Evolutionary conservation across 2,329 filamentous ascomycete species (phyloP).

Genomic region (Penicillium sp.): DNA sequence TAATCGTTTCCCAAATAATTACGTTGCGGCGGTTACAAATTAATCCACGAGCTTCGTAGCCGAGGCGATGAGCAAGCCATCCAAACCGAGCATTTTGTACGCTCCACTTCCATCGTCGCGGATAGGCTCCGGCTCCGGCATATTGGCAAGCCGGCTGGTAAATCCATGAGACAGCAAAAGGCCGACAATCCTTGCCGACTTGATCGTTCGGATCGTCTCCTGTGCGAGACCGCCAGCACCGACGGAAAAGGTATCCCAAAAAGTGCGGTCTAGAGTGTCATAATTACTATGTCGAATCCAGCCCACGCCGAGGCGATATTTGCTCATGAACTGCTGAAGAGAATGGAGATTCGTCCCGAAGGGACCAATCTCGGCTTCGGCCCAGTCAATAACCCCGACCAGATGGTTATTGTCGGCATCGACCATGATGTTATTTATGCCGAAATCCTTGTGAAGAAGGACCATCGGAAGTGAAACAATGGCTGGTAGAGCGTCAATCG

Average conservation of each 20-base stretch:
- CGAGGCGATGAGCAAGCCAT: conserved; percentile 38
- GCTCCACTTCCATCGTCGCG: conserved; percentile 34
- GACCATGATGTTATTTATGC: conserved; percentile 43
- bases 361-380: conserved; percentile 40
- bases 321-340: conserved; percentile 33
- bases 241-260: conserved; percentile 34
- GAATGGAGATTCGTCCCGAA: conserved; percentile 44
- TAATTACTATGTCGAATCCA: conserved; percentile 37
- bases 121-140: conserved; percentile 36
- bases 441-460: conserved; percentile 42
- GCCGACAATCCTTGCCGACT: conserved; percentile 35
- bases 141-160: conserved; percentile 42
- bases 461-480: conserved; percentile 43
- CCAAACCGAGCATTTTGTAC: conserved; percentile 41
- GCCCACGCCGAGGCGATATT: conserved; percentile 38
- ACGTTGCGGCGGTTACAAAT: too few relatives aligned
- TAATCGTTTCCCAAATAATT: too few relatives aligned
- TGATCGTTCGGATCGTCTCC: conserved; percentile 28
- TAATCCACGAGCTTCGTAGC: conserved; percentile 29
- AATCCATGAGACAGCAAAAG: conserved; percentile 39
- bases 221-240: conserved; percentile 30
- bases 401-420: conserved; percentile 36
- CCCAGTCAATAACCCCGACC: conserved; percentile 45
- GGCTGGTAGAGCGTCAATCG: conserved; percentile 30
- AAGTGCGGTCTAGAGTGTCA: conserved; percentile 24